These are phyloP conservation scores for Vanrija sp. DNA, from an alignment of 1,284 basidiomycete genomes.

Conservation along the genomic window DNA sequence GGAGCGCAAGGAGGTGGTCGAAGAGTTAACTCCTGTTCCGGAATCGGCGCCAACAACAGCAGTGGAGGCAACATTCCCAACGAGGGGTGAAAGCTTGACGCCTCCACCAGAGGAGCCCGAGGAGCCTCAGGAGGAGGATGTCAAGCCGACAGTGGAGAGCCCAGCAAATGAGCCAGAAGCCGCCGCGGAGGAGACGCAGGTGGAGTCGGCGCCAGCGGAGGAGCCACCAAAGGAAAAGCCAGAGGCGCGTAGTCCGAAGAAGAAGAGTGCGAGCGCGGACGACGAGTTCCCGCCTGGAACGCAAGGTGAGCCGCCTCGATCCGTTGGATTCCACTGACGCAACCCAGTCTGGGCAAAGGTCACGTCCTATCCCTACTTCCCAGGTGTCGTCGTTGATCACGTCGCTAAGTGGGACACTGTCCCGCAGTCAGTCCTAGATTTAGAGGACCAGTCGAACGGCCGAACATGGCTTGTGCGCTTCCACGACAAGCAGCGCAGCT, in stretches of 20 bases:
- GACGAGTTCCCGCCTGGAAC: conserved; percentile 35
- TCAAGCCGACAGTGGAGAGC: conserved; percentile 5
- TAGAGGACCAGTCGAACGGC: conserved; percentile 42
- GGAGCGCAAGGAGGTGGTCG: conserved; percentile 17
- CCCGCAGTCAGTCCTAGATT: conserved; percentile 52
- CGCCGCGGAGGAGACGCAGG: conserved; percentile 1
- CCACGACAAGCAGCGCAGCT: conserved; percentile 61
- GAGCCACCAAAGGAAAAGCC: neutral
- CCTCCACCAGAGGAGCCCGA: conserved; percentile 1
- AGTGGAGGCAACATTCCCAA: neutral
- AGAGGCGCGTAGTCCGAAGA: neutral
- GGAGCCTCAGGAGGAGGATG: conserved; percentile 21
- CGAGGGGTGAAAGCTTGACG: neutral
- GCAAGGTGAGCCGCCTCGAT: conserved; percentile 28
- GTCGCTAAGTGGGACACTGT: conserved; percentile 53
- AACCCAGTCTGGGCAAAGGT: conserved; percentile 45
- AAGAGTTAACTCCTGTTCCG: conserved; percentile 14
- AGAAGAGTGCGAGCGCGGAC: neutral
- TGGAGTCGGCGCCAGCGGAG: neutral
- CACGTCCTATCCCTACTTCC: conserved; percentile 46
- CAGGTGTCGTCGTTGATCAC: conserved; percentile 47
- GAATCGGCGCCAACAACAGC: conserved; percentile 1
- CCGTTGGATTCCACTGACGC: conserved; percentile 5
- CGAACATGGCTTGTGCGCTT: conserved; percentile 59
- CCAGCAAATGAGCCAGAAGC: conserved; percentile 1